Evolutionary conservation across 352 stramenopile genomes (phyloP).

Genomic region (Globisporangium parvum): DNA sequence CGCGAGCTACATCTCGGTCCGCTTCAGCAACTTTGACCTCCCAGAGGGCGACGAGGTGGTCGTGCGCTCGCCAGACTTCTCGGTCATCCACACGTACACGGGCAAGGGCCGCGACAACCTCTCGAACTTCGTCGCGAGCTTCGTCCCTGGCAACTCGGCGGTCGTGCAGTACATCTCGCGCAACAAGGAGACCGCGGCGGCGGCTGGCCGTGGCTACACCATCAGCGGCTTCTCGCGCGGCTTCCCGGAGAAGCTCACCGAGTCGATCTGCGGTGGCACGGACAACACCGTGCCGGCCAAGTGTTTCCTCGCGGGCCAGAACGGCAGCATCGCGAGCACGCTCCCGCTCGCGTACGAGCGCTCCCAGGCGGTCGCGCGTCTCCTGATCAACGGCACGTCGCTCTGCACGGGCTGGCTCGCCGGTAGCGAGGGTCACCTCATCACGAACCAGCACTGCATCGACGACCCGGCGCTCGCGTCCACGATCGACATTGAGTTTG

Average conservation of each 20-base stretch:
- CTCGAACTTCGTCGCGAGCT: constrained; percentile 40
- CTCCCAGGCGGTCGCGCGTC: constrained; percentile 36
- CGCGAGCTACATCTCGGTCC: constrained; percentile 46
- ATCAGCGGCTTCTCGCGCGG: constrained; percentile 43
- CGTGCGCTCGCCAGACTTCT: constrained; percentile 27
- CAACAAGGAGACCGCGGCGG: background rate
- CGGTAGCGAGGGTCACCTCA: constrained; percentile 54
- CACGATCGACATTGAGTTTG: constrained; percentile 54
- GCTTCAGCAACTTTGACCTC: constrained; percentile 49
- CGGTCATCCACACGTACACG: constrained; percentile 28
- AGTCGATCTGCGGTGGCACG: constrained; percentile 42
- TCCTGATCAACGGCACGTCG: constrained; percentile 44
- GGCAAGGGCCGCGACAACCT: constrained; percentile 24
- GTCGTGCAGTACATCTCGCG: constrained; percentile 38
- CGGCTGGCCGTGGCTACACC: constrained; percentile 15
- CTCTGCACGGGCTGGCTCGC: constrained; percentile 62
- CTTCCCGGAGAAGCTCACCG: constrained; percentile 18
- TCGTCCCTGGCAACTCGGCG: constrained; percentile 31
- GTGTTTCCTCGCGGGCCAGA: constrained; percentile 24
- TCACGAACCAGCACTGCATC: constrained; percentile 74
- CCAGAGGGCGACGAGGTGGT: constrained; percentile 43
- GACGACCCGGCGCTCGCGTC: constrained; percentile 18
- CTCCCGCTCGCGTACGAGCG: constrained; percentile 38
- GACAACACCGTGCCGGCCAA: constrained; percentile 49
- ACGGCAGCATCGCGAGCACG: constrained; percentile 12